Base-by-base conservation (phyloP, 768 basidiomycete genomes). In the Myochromella boudieri region DNA sequence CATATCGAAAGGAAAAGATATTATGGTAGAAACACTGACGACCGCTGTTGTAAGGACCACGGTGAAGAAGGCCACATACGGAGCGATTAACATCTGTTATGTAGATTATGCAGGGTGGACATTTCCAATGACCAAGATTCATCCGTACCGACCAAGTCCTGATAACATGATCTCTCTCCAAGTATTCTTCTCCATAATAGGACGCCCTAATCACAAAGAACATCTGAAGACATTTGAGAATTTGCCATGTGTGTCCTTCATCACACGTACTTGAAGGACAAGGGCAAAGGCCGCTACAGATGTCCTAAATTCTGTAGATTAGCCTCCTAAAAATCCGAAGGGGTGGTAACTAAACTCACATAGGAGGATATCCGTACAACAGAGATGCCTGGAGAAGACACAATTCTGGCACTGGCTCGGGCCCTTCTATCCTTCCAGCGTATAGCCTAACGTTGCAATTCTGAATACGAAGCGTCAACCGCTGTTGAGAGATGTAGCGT, bases 301-400 rank as follows among this genome's bases (percentile, higher is more conserved):
- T 5, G 70, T 56, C 50, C 77, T 78, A 37, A 33, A 15, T 28
- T 22, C 34, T 25, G 31, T 50, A 11, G 47, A 33, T 15, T 8
- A 32, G 31, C 20, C 27, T 22, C 10, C 20, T 25, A 28, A 36
- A 37, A n/a, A 14, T 9, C 29, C 36, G 11, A 26, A n/a, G 18
- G 3, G 12, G 5, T 17, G 21, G 9, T 15, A 21, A 12, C n/a
- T 25, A 9, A n/a, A 32, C 71, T 51, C 51, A 75, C 76, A 78
- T 60, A 0, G 72, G 63, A n/a, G 76, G 75, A 59, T 72, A 67
- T 5, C 73, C 75, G 49, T 77, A 76, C 14, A 78, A 58, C 39
- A 77, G 57, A 4, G 75, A 74, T 4, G 75, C 72, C 51, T 76
- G 76, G 9, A 75, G 55, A 4, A 77, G 56, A 51, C 76, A 78